Evolutionary conservation across 208 protist species (phyloP), one percentile per base, ranked within the genome.

Genomic region (Porcisia hertigi): DNA sequence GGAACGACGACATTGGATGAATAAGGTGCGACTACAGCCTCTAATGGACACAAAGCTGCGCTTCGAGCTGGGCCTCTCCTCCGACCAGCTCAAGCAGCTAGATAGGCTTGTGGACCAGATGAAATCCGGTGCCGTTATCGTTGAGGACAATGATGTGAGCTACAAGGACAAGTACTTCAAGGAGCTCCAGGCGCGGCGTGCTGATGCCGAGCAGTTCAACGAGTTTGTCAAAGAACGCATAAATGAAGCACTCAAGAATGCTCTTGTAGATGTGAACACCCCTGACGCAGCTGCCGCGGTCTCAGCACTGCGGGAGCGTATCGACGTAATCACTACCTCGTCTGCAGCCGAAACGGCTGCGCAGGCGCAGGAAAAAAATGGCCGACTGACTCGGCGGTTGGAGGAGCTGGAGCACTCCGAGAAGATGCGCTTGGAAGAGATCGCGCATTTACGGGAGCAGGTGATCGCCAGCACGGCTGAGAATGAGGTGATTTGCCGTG

Each of bases 1-100:
- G 47, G 94, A 98, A 67, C 83, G 94, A 1, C 89, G 86, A 4
- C 86, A 95, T 66, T 97, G 92, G 92, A 95, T 97, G 94, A 88
- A 95, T 74, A 95, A 95, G 65, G 94, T 98, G 39, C 91, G 94
- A 23, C 79, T 98, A 60, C 91, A 97, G 78, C 90, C 94, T 1
- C 85, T 98, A 2, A 87, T 96, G 82, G 88, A 95, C 80, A 94
- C 92, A 0, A 95, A 97, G 79, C 85, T 96, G 69, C 88, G 91
- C 54, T 87, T 94, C 55, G 88, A 95, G 80, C 83, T 98, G 8
- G 92, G 91, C 2, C 88, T 98, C 23, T 89, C 88, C 1, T 83
- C 88, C 2, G 90, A 96, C 57, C 94, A 98, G 71, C 84, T 97
- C 54, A 85, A 86, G 45, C 90, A 93, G 63, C 85, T 98, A 5